These are phyloP conservation scores for Lodderomyces elongisporus DNA, from an alignment of 1,139 yeast genomes.

Conservation along the genomic window DNA sequence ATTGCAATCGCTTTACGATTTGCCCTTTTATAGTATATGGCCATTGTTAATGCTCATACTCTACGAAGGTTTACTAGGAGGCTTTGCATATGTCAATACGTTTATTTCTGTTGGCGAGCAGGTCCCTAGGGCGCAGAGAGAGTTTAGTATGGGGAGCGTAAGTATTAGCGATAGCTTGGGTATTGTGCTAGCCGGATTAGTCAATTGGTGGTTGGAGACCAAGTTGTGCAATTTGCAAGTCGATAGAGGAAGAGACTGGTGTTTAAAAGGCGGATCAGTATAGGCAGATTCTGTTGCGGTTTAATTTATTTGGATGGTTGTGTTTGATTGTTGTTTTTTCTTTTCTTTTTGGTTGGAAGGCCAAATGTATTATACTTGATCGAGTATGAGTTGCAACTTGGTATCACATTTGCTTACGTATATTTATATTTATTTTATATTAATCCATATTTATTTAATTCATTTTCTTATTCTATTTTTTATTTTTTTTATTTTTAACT, in stretches of 20 bases:
- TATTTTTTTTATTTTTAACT: too few relatives aligned
- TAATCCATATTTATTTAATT: too few relatives aligned
- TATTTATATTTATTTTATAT: too few relatives aligned
- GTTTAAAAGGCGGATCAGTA: conserved; percentile 22
- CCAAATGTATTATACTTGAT: too few relatives aligned
- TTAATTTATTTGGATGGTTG: too few relatives aligned
- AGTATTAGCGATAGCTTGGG: conserved; percentile 91
- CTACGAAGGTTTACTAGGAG: conserved; percentile 88
- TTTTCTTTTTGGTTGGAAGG: too few relatives aligned
- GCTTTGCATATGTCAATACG: conserved; percentile 85
- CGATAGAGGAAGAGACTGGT: conserved; percentile 60
- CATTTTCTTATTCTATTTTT: too few relatives aligned
- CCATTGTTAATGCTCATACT: conserved; percentile 57
- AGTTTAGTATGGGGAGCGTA: conserved; percentile 90
- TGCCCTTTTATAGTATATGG: conserved; percentile 57
- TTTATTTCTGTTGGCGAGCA: conserved; percentile 72
- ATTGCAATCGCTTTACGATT: conserved; percentile 57
- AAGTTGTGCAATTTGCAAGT: conserved; percentile 69
- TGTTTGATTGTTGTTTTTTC: too few relatives aligned
- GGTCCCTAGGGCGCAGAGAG: conserved; percentile 52
- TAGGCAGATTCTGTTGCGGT: too few relatives aligned
- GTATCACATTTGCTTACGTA: too few relatives aligned
- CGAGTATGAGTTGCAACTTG: too few relatives aligned
- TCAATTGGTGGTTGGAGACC: conserved; percentile 73
- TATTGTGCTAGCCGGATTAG: conserved; percentile 70